phyloP scores from a whole-genome alignment of 768 basidiomycete genomes.

The Mycena indigotica region DNA sequence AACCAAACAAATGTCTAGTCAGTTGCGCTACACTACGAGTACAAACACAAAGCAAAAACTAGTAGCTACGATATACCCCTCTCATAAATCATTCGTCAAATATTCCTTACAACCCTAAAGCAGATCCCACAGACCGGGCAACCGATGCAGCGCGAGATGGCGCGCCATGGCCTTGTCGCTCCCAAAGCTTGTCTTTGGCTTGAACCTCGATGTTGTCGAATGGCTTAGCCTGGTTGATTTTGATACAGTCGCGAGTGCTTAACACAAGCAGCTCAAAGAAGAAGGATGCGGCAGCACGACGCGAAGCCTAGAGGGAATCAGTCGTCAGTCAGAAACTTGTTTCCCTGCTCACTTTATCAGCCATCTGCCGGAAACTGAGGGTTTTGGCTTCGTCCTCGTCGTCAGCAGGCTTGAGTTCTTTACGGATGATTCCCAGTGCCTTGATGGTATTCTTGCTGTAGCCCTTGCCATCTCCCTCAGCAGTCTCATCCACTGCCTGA shows the following conservation, averaged over 20 bases:
- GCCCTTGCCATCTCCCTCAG: slow-evolving; percentile 62
- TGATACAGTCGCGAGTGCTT: slow-evolving; percentile 88
- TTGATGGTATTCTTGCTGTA: slow-evolving; percentile 90
- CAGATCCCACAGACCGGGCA: slow-evolving; percentile 50
- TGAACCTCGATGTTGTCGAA: slow-evolving; percentile 87
- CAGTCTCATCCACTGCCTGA: slow-evolving; percentile 46
- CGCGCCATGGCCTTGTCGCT: slow-evolving; percentile 50
- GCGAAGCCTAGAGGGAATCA: slow-evolving; percentile 62
- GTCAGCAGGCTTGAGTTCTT: slow-evolving; percentile 61
- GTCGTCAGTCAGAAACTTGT: too few species aligned
- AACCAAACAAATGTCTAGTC: not conserved
- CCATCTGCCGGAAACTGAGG: slow-evolving; percentile 77
- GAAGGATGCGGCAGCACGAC: slow-evolving; percentile 91
- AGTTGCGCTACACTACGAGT: slow-evolving; percentile 18
- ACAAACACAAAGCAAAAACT: slow-evolving; percentile 9
- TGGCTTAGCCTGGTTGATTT: slow-evolving; percentile 69
- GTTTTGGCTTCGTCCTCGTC: slow-evolving; percentile 55
- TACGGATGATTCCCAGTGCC: slow-evolving; percentile 74
- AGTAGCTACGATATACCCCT: slow-evolving; percentile 10
- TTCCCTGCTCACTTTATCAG: slow-evolving; percentile 72
- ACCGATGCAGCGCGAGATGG: slow-evolving; percentile 38
- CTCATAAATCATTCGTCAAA: slow-evolving; percentile 14
- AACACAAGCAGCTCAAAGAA: slow-evolving; percentile 98
- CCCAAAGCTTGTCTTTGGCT: slow-evolving; percentile 86
- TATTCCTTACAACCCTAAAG: slow-evolving; percentile 38